Evolutionary conservation across 139 green algal species (phyloP), one percentile per base, ranked within the genome.

Genomic region (Picochlorum sp.): DNA sequence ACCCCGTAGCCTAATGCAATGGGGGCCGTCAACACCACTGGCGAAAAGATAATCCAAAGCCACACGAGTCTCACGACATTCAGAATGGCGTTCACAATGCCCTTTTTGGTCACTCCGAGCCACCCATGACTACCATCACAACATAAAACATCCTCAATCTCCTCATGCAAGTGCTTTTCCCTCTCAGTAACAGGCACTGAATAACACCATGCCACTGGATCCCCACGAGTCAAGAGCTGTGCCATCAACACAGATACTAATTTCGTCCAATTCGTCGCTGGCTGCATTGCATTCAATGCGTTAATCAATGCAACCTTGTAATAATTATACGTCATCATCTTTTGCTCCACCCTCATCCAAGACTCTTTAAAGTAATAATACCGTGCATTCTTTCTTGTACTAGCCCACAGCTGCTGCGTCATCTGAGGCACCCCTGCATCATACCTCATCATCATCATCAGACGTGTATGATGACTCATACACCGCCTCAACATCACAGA

Each of bases 31-130:
- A 80, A 20, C 3, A 75, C 31, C 26, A 83, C 66, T 1, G 86
- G 86, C 3, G 72, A 38, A 54, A 90, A 91, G 26, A 93, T 63
- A 4, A 80, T 15, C 11, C 75, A 51, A 47, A 93, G 77, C 60
- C 62, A 81, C 37, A 77, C 20, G 11, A 80, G 58, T 31, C 82
- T 82, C 4, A 67, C n/a, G 16, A 84, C n/a, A 57, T 58, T 66
- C 49, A 26, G 4, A 10, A 68, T 57, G 2, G 62, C 23, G 26
- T 59, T 28, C 23, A 59, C 7, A 59, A 34, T 30, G 6, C 13
- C 23, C 21, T 34, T 30, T 16, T 47, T 47, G 9, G 24, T n/a
- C 11, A 30, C 13, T 41, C 58, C 21, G 8, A 57, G 44, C 44
- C 54, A 23, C 16, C 14, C 21, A 24, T 9, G n/a, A 15, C 6